Percentiles rank a stretch among this genome's conserved stretches.
phyloP scores from a whole-genome alignment of 2,329 filamentous ascomycete genomes.

The Elsinoe batatas region DNA sequence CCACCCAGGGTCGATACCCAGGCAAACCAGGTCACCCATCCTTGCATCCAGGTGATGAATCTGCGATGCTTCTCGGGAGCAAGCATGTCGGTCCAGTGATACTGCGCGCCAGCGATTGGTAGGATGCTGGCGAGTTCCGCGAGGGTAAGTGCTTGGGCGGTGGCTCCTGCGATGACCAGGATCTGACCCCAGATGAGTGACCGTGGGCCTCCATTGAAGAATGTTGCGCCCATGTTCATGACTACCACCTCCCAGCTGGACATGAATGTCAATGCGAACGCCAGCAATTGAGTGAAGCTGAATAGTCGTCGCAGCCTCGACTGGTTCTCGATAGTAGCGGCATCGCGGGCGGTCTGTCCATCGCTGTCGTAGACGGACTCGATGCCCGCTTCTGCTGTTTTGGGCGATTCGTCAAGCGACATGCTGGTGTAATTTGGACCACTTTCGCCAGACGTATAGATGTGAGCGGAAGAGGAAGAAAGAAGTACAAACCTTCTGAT shows the following conservation, averaged over 20 bases:
- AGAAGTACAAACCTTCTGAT: neutral
- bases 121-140: slow-evolving; percentile 21
- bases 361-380: slow-evolving; percentile 7
- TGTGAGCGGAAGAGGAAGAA: no score
- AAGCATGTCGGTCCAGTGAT: slow-evolving; percentile 21
- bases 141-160: slow-evolving; percentile 20
- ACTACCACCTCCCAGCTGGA: slow-evolving; percentile 20
- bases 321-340: slow-evolving; percentile 3
- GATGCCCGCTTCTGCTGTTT: neutral
- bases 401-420: neutral
- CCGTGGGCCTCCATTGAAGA: slow-evolving; percentile 21
- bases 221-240: slow-evolving; percentile 19
- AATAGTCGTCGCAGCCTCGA: slow-evolving; percentile 17
- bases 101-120: slow-evolving; percentile 23
- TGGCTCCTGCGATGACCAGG: slow-evolving; percentile 19
- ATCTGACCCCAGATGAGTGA: slow-evolving; percentile 21
- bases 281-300: slow-evolving; percentile 20
- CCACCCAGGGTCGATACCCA: slow-evolving; percentile 21
- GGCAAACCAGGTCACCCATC: slow-evolving; percentile 35
- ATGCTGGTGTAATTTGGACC: neutral
- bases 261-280: slow-evolving; percentile 21
- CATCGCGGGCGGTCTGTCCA: slow-evolving; percentile 1
- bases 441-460: no score
- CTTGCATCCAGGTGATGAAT: slow-evolving; percentile 24
- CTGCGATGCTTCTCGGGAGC: slow-evolving; percentile 18